These are phyloP conservation scores for Fusarium drepaniforme DNA, from an alignment of 2,329 filamentous ascomycete genomes.

Conservation along the genomic window DNA sequence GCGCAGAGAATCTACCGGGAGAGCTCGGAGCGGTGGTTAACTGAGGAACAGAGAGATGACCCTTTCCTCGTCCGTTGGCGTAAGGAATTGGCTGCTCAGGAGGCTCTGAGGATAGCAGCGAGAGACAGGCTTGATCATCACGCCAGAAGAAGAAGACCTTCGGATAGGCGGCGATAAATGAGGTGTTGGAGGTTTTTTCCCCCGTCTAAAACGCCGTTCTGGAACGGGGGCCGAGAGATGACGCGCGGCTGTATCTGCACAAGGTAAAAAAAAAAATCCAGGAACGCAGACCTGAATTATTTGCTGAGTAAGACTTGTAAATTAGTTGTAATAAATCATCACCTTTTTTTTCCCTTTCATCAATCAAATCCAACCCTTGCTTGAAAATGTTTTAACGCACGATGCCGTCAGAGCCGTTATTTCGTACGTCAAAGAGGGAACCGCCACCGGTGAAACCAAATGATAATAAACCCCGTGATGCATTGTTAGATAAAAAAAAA, in stretches of 20 bases:
- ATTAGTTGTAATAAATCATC: background rate
- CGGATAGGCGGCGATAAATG: background rate
- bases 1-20: background rate
- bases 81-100: background rate
- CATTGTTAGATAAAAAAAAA: background rate
- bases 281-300: background rate
- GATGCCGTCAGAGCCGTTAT: slow-evolving; percentile 37
- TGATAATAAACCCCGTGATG: background rate
- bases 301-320: background rate
- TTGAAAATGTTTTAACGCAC: background rate
- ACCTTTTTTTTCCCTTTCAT: background rate
- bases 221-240: background rate
- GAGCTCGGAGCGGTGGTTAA: no score
- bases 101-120: background rate
- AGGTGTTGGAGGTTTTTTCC: background rate
- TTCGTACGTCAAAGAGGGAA: background rate
- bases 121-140: no score
- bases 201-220: background rate
- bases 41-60: background rate
- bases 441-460: background rate
- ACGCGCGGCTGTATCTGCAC: background rate
- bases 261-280: background rate
- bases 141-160: background rate
- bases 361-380: background rate
- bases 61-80: background rate